Evolutionary conservation across 2,329 filamentous ascomycete genomes (phyloP).

Genomic region (Fusarium bulbicola): DNA sequence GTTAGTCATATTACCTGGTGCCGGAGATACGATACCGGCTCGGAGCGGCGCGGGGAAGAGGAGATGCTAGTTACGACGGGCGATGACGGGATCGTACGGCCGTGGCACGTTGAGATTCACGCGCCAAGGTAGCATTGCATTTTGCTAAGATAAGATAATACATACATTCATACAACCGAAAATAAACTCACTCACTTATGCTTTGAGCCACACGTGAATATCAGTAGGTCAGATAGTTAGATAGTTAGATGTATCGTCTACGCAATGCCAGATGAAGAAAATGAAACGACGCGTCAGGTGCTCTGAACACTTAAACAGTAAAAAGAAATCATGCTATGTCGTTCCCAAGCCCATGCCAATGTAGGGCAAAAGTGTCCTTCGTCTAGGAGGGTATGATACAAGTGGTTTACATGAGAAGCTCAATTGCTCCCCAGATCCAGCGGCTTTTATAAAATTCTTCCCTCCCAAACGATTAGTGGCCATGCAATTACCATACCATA

Average conservation of each 20-base stretch:
- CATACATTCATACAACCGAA: neutral
- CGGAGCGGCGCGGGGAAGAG: conserved; percentile 66
- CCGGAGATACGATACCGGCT: conserved; percentile 73
- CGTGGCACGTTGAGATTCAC: conserved; percentile 71
- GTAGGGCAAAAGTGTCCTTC: conserved; percentile 40
- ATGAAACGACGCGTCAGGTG: neutral
- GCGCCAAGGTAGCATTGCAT: conserved; percentile 18
- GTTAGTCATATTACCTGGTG: conserved; percentile 95
- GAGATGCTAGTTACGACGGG: conserved; percentile 92
- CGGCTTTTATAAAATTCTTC: conserved; percentile 32
- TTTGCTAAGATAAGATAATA: neutral
- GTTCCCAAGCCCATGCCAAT: conserved; percentile 38
- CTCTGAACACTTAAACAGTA: conserved; percentile 25
- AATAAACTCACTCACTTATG: neutral
- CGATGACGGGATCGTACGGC: conserved; percentile 87
- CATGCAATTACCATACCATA: conserved; percentile 26
- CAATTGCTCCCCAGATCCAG: conserved; percentile 37
- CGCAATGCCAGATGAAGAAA: neutral
- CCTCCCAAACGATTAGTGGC: conserved; percentile 37
- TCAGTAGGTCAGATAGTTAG: neutral
- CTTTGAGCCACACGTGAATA: neutral
- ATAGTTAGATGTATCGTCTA: neutral
- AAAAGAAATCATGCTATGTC: conserved; percentile 37
- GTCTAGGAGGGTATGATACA: conserved; percentile 48
- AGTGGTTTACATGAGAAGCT: conserved; percentile 45